Evolutionary conservation across 768 basidiomycete species (phyloP).

Genomic region (Naematelia encephala): DNA sequence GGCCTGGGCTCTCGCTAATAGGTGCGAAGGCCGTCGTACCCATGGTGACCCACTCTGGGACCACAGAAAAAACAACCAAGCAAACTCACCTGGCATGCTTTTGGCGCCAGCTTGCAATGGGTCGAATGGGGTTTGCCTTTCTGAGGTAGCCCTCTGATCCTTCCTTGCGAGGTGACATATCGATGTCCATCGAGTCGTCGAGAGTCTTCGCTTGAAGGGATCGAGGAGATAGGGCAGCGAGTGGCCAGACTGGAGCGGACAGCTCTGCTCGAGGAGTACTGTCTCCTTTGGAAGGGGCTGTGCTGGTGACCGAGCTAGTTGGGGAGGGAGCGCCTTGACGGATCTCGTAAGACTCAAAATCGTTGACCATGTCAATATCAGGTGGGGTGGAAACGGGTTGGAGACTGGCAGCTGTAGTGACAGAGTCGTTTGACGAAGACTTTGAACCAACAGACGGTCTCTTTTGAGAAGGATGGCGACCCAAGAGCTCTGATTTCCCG

Average conservation of each 20-base stretch:
- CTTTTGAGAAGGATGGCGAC: background rate
- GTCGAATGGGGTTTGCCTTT: slow-evolving; percentile 8
- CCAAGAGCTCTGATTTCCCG: background rate
- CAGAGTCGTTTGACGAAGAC: background rate
- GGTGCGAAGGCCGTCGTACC: no score
- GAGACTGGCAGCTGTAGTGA: background rate
- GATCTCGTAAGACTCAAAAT: background rate
- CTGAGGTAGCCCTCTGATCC: slow-evolving; percentile 8
- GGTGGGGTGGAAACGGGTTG: background rate
- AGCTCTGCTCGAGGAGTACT: slow-evolving; percentile 35
- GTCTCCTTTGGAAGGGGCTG: slow-evolving; percentile 26
- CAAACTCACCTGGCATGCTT: slow-evolving; percentile 43
- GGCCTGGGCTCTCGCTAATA: background rate
- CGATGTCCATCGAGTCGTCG: slow-evolving; percentile 5
- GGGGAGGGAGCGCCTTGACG: slow-evolving; percentile 11
- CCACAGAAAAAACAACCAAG: no score
- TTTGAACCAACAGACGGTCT: background rate
- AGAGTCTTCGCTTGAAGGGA: background rate
- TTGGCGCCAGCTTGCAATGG: slow-evolving; percentile 25
- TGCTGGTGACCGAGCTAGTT: slow-evolving; percentile 23
- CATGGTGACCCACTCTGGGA: no score
- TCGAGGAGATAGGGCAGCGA: slow-evolving; percentile 9
- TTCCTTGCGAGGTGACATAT: slow-evolving; percentile 1
- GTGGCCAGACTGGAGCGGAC: slow-evolving; percentile 31
- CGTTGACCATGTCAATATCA: background rate